Conservation (phyloP, 768 basidiomycete genomes). For the Tricholoma furcatifolium region DNA sequence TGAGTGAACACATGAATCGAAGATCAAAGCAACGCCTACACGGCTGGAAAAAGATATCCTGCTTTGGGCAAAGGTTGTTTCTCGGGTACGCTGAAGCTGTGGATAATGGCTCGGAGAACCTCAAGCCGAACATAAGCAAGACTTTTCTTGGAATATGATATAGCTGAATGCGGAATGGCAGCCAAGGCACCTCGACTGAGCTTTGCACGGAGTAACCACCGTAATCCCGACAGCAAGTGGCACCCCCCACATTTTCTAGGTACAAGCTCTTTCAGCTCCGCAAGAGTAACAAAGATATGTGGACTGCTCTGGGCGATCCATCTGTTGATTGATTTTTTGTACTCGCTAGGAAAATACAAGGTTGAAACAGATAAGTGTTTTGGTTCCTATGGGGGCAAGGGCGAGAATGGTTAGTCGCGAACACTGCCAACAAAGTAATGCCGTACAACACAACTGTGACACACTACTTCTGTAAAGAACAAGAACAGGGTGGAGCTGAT, state of each 20-base stretch:
- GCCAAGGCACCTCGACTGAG: neutral
- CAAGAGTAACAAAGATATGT: neutral
- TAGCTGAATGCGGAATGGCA: neutral
- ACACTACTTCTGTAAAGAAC: neutral
- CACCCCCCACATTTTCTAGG: neutral
- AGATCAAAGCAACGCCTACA: no score
- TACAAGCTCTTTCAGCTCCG: neutral
- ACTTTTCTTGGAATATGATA: neutral
- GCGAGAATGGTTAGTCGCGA: neutral
- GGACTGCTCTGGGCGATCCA: neutral
- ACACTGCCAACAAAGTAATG: constrained; percentile 14
- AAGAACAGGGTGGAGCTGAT: constrained; percentile 6
- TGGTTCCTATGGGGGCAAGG: no score
- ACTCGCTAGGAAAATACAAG: constrained; percentile 9
- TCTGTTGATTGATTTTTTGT: neutral
- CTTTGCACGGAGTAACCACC: neutral
- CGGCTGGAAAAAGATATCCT: no score
- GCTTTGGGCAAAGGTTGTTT: no score
- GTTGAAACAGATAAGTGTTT: neutral
- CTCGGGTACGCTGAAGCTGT: neutral
- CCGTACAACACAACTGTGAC: no score
- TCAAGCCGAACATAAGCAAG: neutral
- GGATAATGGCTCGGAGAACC: neutral
- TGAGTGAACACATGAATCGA: no score
- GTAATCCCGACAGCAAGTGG: neutral